These are phyloP conservation scores for Parafenestella ontariensis DNA, from an alignment of 2,329 filamentous ascomycete genomes.

Conservation along the genomic window DNA sequence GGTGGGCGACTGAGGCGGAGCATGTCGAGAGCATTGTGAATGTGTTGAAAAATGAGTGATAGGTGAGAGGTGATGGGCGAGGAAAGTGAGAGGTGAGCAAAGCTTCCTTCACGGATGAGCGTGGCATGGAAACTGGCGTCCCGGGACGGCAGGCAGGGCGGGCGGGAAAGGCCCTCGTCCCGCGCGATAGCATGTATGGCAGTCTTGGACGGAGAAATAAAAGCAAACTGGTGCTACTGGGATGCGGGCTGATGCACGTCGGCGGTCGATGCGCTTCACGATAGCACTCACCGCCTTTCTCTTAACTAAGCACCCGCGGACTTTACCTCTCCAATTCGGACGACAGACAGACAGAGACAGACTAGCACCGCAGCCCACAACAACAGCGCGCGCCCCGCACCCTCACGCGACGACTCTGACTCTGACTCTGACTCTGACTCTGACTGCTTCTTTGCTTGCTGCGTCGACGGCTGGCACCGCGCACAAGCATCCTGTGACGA, in stretches of 20 bases:
- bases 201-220: background rate
- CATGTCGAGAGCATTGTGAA: too few species aligned
- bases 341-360: background rate
- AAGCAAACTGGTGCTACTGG: background rate
- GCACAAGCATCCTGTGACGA: background rate
- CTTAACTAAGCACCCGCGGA: conserved; percentile 3
- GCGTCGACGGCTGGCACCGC: background rate
- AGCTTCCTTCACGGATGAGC: too few species aligned
- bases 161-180: too few species aligned
- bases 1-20: too few species aligned
- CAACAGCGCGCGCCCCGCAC: background rate
- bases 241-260: background rate
- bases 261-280: background rate
- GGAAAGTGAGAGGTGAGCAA: too few species aligned
- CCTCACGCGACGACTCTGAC: background rate
- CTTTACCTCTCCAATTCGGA: background rate
- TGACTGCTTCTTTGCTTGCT: background rate
- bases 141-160: too few species aligned
- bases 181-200: too few species aligned
- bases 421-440: background rate
- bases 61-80: too few species aligned
- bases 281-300: conserved; percentile 5
- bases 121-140: too few species aligned
- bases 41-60: too few species aligned
- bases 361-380: background rate